These are phyloP conservation scores for Chaetoscypha palmicola DNA, from an alignment of 2,329 filamentous ascomycete species.

Conservation along the genomic window DNA sequence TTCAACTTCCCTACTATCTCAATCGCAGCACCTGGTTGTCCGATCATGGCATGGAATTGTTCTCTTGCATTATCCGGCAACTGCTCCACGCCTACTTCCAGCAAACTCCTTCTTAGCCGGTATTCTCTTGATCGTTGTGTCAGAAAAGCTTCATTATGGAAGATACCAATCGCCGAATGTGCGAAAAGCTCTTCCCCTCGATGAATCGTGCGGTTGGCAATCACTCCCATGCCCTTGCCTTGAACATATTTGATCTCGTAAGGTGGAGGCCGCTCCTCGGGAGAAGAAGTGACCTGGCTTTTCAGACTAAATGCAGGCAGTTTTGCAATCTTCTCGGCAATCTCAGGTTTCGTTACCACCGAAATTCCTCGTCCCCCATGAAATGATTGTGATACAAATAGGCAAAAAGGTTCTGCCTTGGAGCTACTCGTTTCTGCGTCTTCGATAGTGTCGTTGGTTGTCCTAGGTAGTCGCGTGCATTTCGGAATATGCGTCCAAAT, in stretches of 20 bases:
- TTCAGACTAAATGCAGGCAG: slow-evolving; percentile 9
- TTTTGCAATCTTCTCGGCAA: slow-evolving; percentile 9
- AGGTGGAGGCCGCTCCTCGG: slow-evolving; percentile 2
- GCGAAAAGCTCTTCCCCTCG: slow-evolving; percentile 16
- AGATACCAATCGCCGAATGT: slow-evolving; percentile 14
- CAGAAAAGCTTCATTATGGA: slow-evolving; percentile 15
- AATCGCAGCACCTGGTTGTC: slow-evolving; percentile 8
- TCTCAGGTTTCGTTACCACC: slow-evolving; percentile 14
- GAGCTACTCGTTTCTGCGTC: too few species aligned
- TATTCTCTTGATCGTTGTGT: slow-evolving; percentile 1
- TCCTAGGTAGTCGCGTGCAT: too few species aligned
- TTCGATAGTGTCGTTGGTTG: too few species aligned
- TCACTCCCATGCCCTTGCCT: slow-evolving; percentile 16
- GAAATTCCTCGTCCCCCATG: slow-evolving; percentile 13
- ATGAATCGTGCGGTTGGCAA: slow-evolving; percentile 17
- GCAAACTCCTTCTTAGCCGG: slow-evolving; percentile 6
- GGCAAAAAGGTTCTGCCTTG: slow-evolving; percentile 9
- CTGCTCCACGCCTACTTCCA: slow-evolving; percentile 12
- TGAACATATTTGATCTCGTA: slow-evolving; percentile 11
- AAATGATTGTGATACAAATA: slow-evolving; percentile 10
- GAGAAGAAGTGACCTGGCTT: neutral
- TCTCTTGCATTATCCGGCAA: slow-evolving; percentile 8
- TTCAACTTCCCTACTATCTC: slow-evolving; percentile 17
- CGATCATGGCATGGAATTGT: slow-evolving; percentile 11
- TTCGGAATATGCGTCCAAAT: too few species aligned